Evolutionary conservation across 257 asterid genomes (phyloP).

Genomic region (Euphrasia confusa): DNA sequence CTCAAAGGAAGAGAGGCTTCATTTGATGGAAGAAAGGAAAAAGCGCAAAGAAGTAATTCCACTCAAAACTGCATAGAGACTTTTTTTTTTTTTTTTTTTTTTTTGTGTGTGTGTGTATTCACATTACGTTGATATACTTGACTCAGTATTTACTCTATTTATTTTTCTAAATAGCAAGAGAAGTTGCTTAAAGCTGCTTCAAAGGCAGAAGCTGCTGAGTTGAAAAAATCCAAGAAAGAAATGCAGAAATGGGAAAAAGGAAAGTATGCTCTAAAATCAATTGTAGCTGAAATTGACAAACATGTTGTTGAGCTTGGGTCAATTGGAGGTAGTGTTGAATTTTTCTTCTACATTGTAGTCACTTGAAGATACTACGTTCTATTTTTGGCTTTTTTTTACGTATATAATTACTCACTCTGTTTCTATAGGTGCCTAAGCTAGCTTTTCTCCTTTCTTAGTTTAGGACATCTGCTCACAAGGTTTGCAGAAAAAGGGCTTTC

Average conservation of each 20-base stretch:
- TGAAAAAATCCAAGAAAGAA: constrained; percentile 62
- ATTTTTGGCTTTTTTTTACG: not conserved
- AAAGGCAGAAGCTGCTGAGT: constrained; percentile 84
- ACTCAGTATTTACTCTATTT: constrained; percentile 21
- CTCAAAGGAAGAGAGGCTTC: constrained; percentile 75
- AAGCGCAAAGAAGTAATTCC: constrained; percentile 65
- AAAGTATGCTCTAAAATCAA: constrained; percentile 70
- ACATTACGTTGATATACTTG: constrained; percentile 19
- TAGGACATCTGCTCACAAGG: constrained; percentile 83
- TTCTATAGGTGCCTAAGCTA: constrained; percentile 30
- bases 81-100: no score
- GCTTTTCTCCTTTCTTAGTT: constrained; percentile 31
- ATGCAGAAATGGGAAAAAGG: constrained; percentile 92
- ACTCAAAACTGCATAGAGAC: not conserved
- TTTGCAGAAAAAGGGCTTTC: constrained; percentile 76
- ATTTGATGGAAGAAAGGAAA: constrained; percentile 72
- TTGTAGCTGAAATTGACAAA: constrained; percentile 83
- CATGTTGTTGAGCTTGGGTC: constrained; percentile 76
- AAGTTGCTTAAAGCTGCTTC: constrained; percentile 74
- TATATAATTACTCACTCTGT: constrained; percentile 5
- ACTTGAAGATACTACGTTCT: constrained; percentile 5
- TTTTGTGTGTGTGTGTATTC: constrained; percentile 4
- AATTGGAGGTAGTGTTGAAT: constrained; percentile 55
- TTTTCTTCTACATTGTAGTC: constrained; percentile 21
- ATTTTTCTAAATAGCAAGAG: constrained; percentile 52